phyloP scores from a whole-genome alignment of 495 filamentous ascomycete species.

The Xylaria acuta region DNA sequence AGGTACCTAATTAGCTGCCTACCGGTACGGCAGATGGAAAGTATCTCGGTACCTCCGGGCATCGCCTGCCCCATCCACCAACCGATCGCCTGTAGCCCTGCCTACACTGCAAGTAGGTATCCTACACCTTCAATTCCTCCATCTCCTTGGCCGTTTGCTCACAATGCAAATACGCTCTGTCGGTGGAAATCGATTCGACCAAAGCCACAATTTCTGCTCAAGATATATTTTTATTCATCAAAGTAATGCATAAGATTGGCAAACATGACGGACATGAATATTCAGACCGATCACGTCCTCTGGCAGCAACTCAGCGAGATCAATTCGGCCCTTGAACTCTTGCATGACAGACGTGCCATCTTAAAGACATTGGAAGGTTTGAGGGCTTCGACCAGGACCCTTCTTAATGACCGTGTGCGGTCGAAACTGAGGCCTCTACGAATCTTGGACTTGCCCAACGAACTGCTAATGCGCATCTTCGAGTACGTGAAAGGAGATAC shows the following conservation, averaged over 20 bases:
- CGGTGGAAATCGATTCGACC: neutral
- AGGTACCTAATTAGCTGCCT: too few relatives aligned
- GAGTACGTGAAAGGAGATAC: neutral
- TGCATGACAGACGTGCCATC: neutral
- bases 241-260: neutral
- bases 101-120: too few relatives aligned
- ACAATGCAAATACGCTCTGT: neutral
- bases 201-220: neutral
- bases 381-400: neutral
- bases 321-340: neutral
- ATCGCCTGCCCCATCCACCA: too few relatives aligned
- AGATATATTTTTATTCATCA: neutral
- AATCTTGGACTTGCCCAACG: conserved; percentile 4
- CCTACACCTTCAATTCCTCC: too few relatives aligned
- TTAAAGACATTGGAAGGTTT: neutral
- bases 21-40: too few relatives aligned
- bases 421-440: neutral
- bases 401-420: neutral
- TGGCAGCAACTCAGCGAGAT: neutral
- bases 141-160: neutral
- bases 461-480: neutral
- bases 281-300: neutral
- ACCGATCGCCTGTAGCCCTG: too few relatives aligned
- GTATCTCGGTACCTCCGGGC: too few relatives aligned
- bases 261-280: neutral